These are phyloP conservation scores for Mimosa pudica DNA, from an alignment of 306 rosid genomes.

Conservation along the genomic window DNA sequence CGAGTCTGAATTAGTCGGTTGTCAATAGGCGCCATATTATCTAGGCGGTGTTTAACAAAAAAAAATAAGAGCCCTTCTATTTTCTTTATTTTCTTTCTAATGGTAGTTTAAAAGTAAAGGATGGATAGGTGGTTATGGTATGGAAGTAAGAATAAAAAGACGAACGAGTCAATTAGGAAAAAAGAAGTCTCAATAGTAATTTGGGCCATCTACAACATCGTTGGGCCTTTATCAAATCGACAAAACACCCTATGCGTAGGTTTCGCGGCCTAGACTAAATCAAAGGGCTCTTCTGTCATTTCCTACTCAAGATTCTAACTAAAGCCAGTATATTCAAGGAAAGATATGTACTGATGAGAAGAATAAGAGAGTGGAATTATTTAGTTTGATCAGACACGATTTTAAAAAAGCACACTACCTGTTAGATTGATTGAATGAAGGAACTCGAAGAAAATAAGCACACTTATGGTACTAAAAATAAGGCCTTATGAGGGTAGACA, in stretches of 20 bases:
- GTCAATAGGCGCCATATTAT: too few species aligned
- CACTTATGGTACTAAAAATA: too few species aligned
- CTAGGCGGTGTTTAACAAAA: too few species aligned
- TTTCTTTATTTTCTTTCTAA: not conserved
- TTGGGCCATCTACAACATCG: not conserved
- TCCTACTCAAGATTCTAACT: not conserved
- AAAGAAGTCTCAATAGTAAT: not conserved
- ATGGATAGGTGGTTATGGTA: not conserved
- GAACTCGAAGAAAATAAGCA: not conserved
- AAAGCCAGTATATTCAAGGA: not conserved
- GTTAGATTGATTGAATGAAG: not conserved
- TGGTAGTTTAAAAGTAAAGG: not conserved
- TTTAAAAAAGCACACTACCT: not conserved
- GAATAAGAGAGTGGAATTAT: not conserved
- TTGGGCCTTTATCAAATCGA: too few species aligned
- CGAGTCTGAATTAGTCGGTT: too few species aligned
- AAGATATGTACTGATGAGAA: not conserved
- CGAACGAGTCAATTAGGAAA: not conserved
- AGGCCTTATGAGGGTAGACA: too few species aligned
- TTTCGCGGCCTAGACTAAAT: not conserved
- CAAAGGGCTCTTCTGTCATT: slow-evolving; percentile 1
- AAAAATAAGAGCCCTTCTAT: too few species aligned
- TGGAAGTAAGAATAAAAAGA: not conserved
- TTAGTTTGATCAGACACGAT: not conserved
- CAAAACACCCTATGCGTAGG: not conserved